phyloP scores from a whole-genome alignment of 257 asterid genomes.

The Lycium barbarum region DNA sequence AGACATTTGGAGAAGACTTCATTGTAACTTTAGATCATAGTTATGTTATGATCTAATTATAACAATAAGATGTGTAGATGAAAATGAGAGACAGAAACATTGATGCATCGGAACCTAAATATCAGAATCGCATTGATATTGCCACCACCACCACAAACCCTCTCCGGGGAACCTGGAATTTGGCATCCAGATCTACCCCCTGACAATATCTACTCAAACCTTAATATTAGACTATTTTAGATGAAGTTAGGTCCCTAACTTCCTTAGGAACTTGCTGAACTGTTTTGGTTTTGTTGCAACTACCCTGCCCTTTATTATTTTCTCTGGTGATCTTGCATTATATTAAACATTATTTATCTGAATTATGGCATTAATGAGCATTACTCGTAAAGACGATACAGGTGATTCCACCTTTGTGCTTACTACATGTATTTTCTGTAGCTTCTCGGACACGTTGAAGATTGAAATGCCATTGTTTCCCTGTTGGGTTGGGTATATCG shows the following conservation, averaged over 20 bases:
- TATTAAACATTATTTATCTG: background rate
- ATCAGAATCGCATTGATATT: background rate
- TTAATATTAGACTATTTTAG: background rate
- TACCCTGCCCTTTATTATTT: background rate
- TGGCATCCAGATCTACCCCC: background rate
- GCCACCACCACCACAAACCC: background rate
- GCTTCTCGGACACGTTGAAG: background rate
- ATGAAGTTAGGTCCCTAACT: background rate
- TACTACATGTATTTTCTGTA: background rate
- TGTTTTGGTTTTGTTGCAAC: background rate
- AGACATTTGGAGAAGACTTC: background rate
- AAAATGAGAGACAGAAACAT: background rate
- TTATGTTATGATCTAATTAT: background rate
- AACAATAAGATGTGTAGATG: background rate
- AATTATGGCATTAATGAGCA: background rate
- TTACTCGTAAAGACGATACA: background rate
- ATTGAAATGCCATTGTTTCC: background rate
- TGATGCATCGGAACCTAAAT: background rate
- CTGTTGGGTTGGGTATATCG: background rate
- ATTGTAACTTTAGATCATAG: background rate
- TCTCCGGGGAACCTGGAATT: background rate
- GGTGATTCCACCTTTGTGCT: background rate
- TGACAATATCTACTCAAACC: background rate
- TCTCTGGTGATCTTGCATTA: background rate
- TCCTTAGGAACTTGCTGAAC: background rate